Evolutionary conservation across 345 rosid genomes (phyloP), one percentile per base, ranked within the genome.

Genomic region (Boechera divaricarpa): DNA sequence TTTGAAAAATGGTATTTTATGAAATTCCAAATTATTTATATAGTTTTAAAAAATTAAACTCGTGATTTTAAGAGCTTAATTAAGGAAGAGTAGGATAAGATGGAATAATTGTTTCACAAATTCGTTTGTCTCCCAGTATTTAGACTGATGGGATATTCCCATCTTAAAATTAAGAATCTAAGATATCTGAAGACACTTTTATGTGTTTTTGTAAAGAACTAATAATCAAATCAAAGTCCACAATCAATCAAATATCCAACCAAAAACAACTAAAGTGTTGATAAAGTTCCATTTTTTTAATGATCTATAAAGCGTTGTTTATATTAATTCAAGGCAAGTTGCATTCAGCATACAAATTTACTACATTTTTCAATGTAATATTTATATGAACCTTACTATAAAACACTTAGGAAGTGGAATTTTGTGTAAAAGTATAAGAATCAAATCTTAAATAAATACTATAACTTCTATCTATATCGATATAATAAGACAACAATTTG

Each of bases 111-210:
- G 35, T 59, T 51, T 51, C 36, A 68, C 24, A 39, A 59, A 38
- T 60, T 76, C 8, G 47, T 51, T 68, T 76, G 74, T 76, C 56
- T 60, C 79, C 63, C 62, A 38, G 0, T 54, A 57, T 28, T 58
- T 48, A 32, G 61, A 75, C 74, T 21, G 74, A 60, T 51, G 38
- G 68, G 69, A 76, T 69, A 51, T 67, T 67, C 61, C 69, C 36
- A 68, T 48, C 52, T 36, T 44, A 57, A 21, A 67, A 10, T 38
- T 28, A 29, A 68, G 67, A 60, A 39, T 59, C 54, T 68, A 16
- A 39, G 67, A 38, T 12, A 67, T 36, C 31, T 48, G 24, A 16
- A 66, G 15, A 48, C 62, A 38, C 8, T 48, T 75, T 26, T 24
- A 5, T 28, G 59, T 57, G 16, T 38, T 12, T 55, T 49, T 49